phyloP scores from a whole-genome alignment of 306 rosid genomes.

The Dicorynia guianensis region DNA sequence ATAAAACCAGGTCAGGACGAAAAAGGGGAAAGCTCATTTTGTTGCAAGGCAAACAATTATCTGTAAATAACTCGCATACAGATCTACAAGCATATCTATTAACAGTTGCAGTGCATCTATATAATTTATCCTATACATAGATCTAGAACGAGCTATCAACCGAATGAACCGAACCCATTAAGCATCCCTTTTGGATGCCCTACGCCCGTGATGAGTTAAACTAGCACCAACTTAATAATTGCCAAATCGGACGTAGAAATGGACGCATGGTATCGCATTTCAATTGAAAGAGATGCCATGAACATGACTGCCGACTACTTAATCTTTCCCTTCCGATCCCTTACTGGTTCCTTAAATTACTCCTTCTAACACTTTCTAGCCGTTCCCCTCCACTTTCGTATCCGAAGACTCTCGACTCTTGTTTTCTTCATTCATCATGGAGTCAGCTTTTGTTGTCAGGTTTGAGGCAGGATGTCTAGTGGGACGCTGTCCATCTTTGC shows the following conservation, averaged over 20 bases:
- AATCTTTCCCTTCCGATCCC: background rate
- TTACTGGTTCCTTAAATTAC: slow-evolving; percentile 5
- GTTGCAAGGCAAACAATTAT: background rate
- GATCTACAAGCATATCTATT: slow-evolving; percentile 51
- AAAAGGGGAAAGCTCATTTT: no score
- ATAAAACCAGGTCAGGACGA: no score
- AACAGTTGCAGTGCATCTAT: slow-evolving; percentile 59
- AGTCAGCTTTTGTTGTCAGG: slow-evolving; percentile 40
- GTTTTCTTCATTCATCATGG: slow-evolving; percentile 6
- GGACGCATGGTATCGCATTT: slow-evolving; percentile 22
- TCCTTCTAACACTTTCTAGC: slow-evolving; percentile 4
- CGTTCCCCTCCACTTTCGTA: slow-evolving; percentile 13
- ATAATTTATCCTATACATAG: slow-evolving; percentile 46
- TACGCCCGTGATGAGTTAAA: background rate
- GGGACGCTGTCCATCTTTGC: slow-evolving; percentile 38
- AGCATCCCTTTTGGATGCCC: background rate
- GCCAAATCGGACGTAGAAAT: slow-evolving; percentile 27
- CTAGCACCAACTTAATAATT: no score
- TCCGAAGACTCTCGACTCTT: background rate
- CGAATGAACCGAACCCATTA: slow-evolving; percentile 26
- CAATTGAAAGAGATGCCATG: slow-evolving; percentile 8
- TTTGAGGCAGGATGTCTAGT: slow-evolving; percentile 31
- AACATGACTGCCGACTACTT: background rate
- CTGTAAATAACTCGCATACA: slow-evolving; percentile 10
- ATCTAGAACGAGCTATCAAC: slow-evolving; percentile 38